Base-by-base conservation (phyloP, 306 rosid species). In the Morella rubra region DNA sequence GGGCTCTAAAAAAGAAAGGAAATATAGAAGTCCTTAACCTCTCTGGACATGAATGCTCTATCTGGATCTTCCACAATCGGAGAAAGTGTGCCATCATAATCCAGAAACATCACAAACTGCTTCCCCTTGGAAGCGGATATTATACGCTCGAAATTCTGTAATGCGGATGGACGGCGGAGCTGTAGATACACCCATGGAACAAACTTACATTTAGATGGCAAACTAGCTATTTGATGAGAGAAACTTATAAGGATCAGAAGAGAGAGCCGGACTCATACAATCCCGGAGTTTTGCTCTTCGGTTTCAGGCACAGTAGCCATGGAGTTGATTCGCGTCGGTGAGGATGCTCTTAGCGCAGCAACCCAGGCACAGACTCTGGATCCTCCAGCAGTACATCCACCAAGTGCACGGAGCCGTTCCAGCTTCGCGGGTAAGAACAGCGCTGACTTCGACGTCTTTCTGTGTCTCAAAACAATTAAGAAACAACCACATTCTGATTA, bases 51-150 rank as follows among this genome's bases (percentile, higher is more conserved):
- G 86, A 88, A 89, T 56, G 98, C 98, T 80, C 69, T 77, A 75
- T 95, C 98, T 4, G 98, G 98, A 79, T 95, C 91, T 51, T 90
- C 73, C 40, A 95, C 98, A 64, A 95, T 95, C 0, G 93, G 98
- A 8, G 98, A 90, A 22, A 95, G 98, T 32, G 98, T 95, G n/a
- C 98, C 98, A 79, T 95, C 98, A 3, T 95, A 95, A 84, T 95
- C 98, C 40, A 95, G 90, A 81, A 95, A 95, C 83, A 90, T 69
- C 20, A 92, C 91, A n/a, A 92, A 81, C 71, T 90, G 84, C 55
- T 92, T 95, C 18, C 96, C 96, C 80, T 81, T 84, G 0, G 93
- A 74, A 64, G 80, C 86, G 3, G 72, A 73, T 49, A 76, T 74
- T 42, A 95, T 90, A 81, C 86, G 75, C 52, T 86, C 96, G 78